A percentile compares a stretch with the other conserved stretches of the same genome.
These are phyloP conservation scores for Clarireedia paspali DNA, from an alignment of 2,329 filamentous ascomycete species.

Conservation along the genomic window DNA sequence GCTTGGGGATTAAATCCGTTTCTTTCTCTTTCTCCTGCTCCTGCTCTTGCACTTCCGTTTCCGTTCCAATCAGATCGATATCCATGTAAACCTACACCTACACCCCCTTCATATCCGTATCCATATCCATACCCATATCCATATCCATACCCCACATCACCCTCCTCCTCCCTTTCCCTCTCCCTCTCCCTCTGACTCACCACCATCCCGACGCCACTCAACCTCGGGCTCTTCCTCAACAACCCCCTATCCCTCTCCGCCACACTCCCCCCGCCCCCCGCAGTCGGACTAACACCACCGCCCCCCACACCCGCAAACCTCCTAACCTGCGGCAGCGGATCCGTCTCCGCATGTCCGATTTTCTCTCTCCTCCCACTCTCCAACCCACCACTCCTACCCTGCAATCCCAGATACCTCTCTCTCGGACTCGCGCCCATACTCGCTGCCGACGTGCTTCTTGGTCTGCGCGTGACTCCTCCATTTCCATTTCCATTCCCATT, in stretches of 20 bases:
- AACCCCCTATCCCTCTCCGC: not conserved
- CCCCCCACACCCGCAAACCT: not conserved
- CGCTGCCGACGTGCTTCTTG: no score
- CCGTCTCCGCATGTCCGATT: not conserved
- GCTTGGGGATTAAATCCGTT: not conserved
- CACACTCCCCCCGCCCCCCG: not conserved
- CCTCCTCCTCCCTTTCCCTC: not conserved
- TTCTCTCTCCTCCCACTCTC: not conserved
- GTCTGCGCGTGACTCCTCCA: not conserved
- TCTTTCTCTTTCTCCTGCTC: not conserved
- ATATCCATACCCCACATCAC: not conserved
- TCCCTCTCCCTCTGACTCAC: not conserved
- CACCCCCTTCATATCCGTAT: not conserved
- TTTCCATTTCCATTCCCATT: not conserved
- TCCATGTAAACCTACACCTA: no score
- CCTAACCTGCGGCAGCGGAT: not conserved
- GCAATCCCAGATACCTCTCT: conserved; percentile 11
- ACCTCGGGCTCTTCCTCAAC: not conserved
- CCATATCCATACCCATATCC: not conserved
- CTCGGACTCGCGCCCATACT: conserved; percentile 17
- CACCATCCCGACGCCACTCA: not conserved
- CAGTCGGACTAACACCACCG: not conserved
- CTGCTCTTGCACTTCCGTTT: not conserved
- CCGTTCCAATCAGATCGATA: not conserved
- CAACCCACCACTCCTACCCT: not conserved